Conservation (phyloP, 805 yeast species). For the Kuraishia capsulata region DNA sequence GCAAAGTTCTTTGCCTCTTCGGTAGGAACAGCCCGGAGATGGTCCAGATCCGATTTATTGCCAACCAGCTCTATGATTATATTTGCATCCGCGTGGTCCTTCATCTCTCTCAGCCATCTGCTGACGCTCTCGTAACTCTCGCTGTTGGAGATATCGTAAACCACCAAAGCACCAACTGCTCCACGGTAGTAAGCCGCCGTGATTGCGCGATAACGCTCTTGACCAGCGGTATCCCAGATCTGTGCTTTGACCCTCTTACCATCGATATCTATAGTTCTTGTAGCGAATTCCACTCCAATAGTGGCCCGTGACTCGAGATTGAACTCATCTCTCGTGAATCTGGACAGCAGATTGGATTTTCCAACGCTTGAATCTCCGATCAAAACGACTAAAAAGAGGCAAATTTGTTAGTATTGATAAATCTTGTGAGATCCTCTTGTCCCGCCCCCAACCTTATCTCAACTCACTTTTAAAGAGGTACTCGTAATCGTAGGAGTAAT, state of each 20-base stretch:
- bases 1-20: constrained; percentile 96
- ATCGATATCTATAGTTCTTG: constrained; percentile 83
- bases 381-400: constrained; percentile 75
- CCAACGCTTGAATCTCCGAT: constrained; percentile 98
- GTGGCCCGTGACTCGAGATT: constrained; percentile 91
- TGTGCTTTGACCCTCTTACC: constrained; percentile 82
- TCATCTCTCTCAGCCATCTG: constrained; percentile 85
- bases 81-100: constrained; percentile 89
- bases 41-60: constrained; percentile 84
- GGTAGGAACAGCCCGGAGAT: constrained; percentile 92
- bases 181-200: constrained; percentile 97
- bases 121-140: constrained; percentile 79
- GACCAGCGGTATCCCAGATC: constrained; percentile 99
- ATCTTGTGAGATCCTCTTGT: neutral
- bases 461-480: constrained; percentile 69
- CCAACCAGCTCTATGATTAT: constrained; percentile 92
- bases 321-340: constrained; percentile 94
- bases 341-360: constrained; percentile 83
- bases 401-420: constrained; percentile 9
- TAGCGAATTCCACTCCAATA: constrained; percentile 97
- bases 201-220: constrained; percentile 96
- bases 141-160: constrained; percentile 89
- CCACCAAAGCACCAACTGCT: constrained; percentile 94
- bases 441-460: neutral
- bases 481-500: constrained; percentile 77